phyloP scores from a whole-genome alignment of 2,329 filamentous ascomycete genomes.

The Aspergillus persii region DNA sequence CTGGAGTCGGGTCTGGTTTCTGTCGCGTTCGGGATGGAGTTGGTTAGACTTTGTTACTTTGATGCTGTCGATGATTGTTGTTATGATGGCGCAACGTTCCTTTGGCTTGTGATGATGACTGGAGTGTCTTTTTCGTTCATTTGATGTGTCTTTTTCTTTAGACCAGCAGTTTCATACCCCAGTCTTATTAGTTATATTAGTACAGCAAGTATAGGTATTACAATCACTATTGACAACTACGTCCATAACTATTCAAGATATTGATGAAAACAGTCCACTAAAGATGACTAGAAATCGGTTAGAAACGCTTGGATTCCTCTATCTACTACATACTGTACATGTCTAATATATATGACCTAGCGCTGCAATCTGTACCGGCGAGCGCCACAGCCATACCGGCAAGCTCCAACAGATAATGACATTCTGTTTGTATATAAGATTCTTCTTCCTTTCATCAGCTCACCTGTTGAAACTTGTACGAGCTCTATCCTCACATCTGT shows the following conservation, averaged over 20 bases:
- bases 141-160: neutral
- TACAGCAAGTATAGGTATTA: neutral
- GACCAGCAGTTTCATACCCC: neutral
- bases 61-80: neutral
- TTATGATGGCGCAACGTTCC: neutral
- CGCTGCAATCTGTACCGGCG: too few species aligned
- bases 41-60: conserved; percentile 1
- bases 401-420: too few species aligned
- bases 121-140: neutral
- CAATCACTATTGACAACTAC: neutral
- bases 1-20: conserved; percentile 1
- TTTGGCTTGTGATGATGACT: neutral
- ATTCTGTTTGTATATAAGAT: too few species aligned
- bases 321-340: too few species aligned
- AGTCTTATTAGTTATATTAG: neutral
- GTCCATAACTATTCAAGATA: neutral
- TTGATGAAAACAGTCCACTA: too few species aligned
- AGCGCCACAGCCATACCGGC: too few species aligned
- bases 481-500: too few species aligned
- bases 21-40: neutral
- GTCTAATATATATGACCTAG: too few species aligned
- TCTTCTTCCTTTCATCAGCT: too few species aligned
- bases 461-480: too few species aligned
- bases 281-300: neutral
- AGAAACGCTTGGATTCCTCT: too few species aligned